These are phyloP conservation scores for Acarospora socialis DNA, from an alignment of 2,329 filamentous ascomycete genomes.

Conservation along the genomic window DNA sequence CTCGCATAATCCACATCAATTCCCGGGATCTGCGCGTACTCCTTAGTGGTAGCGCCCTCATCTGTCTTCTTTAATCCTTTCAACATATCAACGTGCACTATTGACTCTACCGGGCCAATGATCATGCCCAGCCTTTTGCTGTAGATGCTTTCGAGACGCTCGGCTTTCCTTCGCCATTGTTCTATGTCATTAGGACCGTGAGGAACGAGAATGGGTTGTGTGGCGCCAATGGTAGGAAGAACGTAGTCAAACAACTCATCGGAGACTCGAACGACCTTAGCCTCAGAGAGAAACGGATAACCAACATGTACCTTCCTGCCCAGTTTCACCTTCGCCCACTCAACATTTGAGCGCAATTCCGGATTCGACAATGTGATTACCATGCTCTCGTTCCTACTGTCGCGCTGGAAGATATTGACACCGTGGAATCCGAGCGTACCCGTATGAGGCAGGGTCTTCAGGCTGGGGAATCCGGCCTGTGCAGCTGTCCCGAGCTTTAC, in stretches of 20 bases:
- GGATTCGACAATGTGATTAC: conserved; percentile 70
- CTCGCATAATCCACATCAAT: conserved; percentile 83
- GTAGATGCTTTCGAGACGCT: conserved; percentile 72
- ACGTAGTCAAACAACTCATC: conserved; percentile 89
- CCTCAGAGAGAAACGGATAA: conserved; percentile 91
- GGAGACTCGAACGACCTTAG: conserved; percentile 73
- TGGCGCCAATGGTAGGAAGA: conserved; percentile 47
- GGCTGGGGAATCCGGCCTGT: conserved; percentile 83
- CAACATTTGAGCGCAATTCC: conserved; percentile 54
- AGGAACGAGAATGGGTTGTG: conserved; percentile 50
- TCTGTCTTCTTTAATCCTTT: conserved; percentile 84
- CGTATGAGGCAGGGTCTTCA: conserved; percentile 73
- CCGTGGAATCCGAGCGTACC: conserved; percentile 75
- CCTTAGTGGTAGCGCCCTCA: conserved; percentile 79
- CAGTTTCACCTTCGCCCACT: conserved; percentile 62
- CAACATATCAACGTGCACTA: conserved; percentile 86
- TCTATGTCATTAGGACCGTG: conserved; percentile 65
- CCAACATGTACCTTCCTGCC: conserved; percentile 80
- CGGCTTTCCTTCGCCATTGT: conserved; percentile 71
- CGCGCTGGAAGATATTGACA: conserved; percentile 87
- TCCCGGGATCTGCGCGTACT: conserved; percentile 75
- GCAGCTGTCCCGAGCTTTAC: conserved; percentile 69
- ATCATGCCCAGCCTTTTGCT: conserved; percentile 82
- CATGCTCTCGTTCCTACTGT: conserved; percentile 94
- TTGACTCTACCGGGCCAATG: conserved; percentile 72